Evolutionary conservation across 1,139 yeast genomes (phyloP), one percentile per base, ranked within the genome.

Genomic region (Scheffersomyces cryptocercus): DNA sequence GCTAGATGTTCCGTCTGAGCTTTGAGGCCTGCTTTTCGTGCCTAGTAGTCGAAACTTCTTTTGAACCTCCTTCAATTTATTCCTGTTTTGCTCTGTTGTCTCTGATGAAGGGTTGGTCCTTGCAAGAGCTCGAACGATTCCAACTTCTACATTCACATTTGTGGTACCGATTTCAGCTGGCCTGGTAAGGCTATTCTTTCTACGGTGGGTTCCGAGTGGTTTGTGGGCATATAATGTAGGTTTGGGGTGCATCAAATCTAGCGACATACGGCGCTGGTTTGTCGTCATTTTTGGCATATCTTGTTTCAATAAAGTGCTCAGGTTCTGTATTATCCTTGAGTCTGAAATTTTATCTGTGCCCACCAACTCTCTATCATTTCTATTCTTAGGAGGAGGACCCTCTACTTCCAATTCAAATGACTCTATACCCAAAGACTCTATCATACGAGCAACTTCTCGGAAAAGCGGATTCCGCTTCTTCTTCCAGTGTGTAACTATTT

Each of bases 151-250:
- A 47, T 68, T 68, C 29, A 73, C 62, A 40, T 59, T 66, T 28
- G 72, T 62, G 2, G 68, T 63, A 6, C 64, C 55, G 0, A 65
- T 54, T 6, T 64, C 57, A 1, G 74, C 70, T 1, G 75, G 68
- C 30, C 60, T 66, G 12, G 64, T 56, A 15, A 67, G 48, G 37
- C 60, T 59, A 4, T 54, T 47, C 28, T 56, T 48, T 16, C 46
- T 40, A 14, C 44, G 51, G 10, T 37, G 14, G 6, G 45, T 37
- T 3, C 35, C 35, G n/a, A n/a, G 20, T 20, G 20, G 11, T 10
- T 14, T 14, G 20, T 31, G 24, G 12, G 35, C 8, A 7, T 20
- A 31, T 12, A 31, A 15, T 14, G 24, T 13, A 4, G 62, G 56
- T 36, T 44, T 43, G 3, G 53, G 42, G 28, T 58, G 62, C 57